These are phyloP conservation scores for Nyctanthes arbortristis DNA, from an alignment of 257 asterid species.

Conservation along the genomic window DNA sequence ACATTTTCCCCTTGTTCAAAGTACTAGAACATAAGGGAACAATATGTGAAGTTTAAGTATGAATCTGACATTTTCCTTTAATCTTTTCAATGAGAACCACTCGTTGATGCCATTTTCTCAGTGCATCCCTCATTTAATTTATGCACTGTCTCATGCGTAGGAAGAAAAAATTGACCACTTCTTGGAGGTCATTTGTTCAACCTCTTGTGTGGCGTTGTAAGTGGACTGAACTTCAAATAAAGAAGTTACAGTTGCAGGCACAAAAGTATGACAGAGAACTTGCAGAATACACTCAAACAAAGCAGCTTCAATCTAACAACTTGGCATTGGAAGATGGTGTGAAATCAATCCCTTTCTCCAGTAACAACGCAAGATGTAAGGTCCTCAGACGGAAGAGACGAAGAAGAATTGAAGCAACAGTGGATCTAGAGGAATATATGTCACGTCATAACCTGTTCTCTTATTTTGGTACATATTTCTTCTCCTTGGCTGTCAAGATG, in stretches of 20 bases:
- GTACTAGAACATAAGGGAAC: no score
- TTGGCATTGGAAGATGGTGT: constrained; percentile 32
- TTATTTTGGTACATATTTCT: constrained; percentile 51
- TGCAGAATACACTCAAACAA: constrained; percentile 34
- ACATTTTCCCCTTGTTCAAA: no score
- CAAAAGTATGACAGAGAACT: constrained; percentile 54
- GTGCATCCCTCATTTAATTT: not conserved
- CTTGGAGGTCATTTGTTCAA: constrained; percentile 64
- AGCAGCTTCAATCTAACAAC: constrained; percentile 30
- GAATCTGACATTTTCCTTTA: no score
- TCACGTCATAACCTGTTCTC: constrained; percentile 71
- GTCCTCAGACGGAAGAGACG: constrained; percentile 66
- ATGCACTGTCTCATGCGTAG: constrained; percentile 34
- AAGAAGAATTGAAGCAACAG: constrained; percentile 50
- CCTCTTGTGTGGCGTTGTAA: constrained; percentile 84
- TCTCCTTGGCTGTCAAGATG: constrained; percentile 13
- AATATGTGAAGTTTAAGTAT: no score
- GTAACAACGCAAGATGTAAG: constrained; percentile 18
- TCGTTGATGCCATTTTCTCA: not conserved
- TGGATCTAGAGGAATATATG: constrained; percentile 53
- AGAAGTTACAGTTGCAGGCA: constrained; percentile 50
- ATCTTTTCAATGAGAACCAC: constrained; percentile 4
- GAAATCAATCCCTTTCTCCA: constrained; percentile 50
- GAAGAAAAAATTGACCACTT: constrained; percentile 63
- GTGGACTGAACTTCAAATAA: constrained; percentile 77